Evolutionary conservation across 352 stramenopile genomes (phyloP), one percentile per base, ranked within the genome.

Genomic region (Globisporangium perplexum): DNA sequence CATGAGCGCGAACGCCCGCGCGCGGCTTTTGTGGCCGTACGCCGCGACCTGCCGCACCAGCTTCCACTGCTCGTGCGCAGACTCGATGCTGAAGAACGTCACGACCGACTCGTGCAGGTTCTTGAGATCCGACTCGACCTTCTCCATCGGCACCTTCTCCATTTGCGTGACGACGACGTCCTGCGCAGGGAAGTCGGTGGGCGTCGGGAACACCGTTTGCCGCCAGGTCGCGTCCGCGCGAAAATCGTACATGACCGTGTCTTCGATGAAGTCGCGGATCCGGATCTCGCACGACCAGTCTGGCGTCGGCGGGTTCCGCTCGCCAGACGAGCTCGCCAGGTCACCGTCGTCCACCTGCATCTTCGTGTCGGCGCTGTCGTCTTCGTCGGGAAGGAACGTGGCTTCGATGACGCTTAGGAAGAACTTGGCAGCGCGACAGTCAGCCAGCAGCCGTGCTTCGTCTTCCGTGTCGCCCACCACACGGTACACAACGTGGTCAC

Each of bases 351-450:
- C 58, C 15, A 79, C 53, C n/a, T 63, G 43, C 39, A 82, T 73
- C 26, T 70, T 77, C n/a, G 53, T 30, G 45, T 81, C 68, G 8
- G 61, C 59, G 18, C 53, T 59, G 8, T 79, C 62, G 15, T 69
- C 39, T 14, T 69, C 63, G 26, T 79, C 80, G 4, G 74, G 66
- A 48, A 83, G 67, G 35, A 90, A 63, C 4, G 72, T 78, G 41
- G 63, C 74, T 56, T 92, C 77, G 42, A 92, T 89, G 44, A 92
- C 59, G 58, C 90, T 72, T 46, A 74, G 58, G 7, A 90, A 59
- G 63, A 88, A 92, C n/a, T 81, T 74, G 7, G 71, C 69, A 23
- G 71, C 66, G 41, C 58, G 60, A 46, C 64, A 83, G 24, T 80
- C 80, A 4, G 68, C 82, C n/a, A 86, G 56, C 2, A 62, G 52